Evolutionary conservation across 768 basidiomycete genomes (phyloP), one percentile per base, ranked within the genome.

Genomic region (Auricularia sp.): DNA sequence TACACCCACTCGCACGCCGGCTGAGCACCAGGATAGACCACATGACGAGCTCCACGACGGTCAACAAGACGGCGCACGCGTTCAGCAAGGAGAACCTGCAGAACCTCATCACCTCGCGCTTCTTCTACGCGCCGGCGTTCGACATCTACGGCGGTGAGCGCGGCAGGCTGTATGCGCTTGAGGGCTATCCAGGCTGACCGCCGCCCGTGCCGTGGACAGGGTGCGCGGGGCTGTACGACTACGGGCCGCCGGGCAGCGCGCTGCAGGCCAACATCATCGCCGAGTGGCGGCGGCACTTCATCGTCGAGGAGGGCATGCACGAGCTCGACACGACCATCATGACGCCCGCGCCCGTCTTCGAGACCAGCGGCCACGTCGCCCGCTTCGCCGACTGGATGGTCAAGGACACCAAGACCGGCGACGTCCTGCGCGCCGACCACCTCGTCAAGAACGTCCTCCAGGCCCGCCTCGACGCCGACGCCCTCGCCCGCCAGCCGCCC

Each of bases 331-430:
- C 95, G 33, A 98, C 97, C 44, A 88, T 97, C 77, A 97, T 98
- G 88, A 98, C 96, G 0, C 90, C 96, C 16, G 84, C 91, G 2
- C 80, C 93, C 12, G 95, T 98, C 10, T 95, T 98, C 72, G 95
- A 97, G 75, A 87, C 96, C 0, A 98, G 94, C 39, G 95, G 97
- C 35, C 97, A 98, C 77, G 96, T 98, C 66, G 95, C 94, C 53
- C 86, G 95, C 68, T 99, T 98, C 72, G 92, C 96, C 4, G 97
- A 99, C 73, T 99, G 95, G 96, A 98, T 98, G 96, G 91, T 93
- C 72, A 97, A 96, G 78, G 96, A 98, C 70, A 79, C 80, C 33
- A 87, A 91, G 79, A 95, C 90, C n/a, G 93, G 94, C 56, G 94
- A 98, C 71, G 95, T 98, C 60, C 86, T 97, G 70, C 88, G 96